Base-by-base conservation (phyloP, 2,329 filamentous ascomycete species). In the Monosporascus sp. region DNA sequence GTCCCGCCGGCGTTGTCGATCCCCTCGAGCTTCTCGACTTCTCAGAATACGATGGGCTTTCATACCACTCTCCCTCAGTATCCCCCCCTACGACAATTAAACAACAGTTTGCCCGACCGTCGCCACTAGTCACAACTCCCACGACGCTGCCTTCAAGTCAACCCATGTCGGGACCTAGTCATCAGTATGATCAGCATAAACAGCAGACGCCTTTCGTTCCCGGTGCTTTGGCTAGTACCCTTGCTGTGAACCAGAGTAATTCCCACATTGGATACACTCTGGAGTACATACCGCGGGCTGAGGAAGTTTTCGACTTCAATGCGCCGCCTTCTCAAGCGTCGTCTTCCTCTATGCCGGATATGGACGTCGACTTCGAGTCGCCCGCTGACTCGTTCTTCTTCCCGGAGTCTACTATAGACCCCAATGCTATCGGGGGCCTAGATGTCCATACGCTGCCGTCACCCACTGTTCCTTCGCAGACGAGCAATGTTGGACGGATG, bases 131-230 rank as follows among this genome's bases (percentile, higher is more conserved):
- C 50, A 72, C 80, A 44, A 74, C 82, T 5, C 79, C 82, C n/a
- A 72, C 76, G 4, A 72, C 75, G 37, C 70, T 85, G 53, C 70
- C 82, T 18, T 70, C 80, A 7, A 70, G 64, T 25, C 81, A 86
- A 56, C 79, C 79, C 20, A 82, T 92, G 65, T 85, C 84, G 47
- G 89, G 85, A 37, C 93, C 94, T 8, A 96, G 90, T 71, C 92
- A 97, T 74, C 90, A 96, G 72, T 97, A 97, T 77, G 89, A 91
- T 65, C 85, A 90, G 67, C 95, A 97, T 76, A 89, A 90, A 74
- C 94, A 99, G 70, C 92, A 97, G 76, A 97, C 94, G 3, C 91
- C 92, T 58, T 85, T 97, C 31, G 90, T 94, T 0, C 86, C 90
- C 1, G 91, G 91, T 57, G 92, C 90, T 50, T 77, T 94, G 57